Percentiles rank a stretch among this genome's conserved stretches.
phyloP scores from a whole-genome alignment of 768 basidiomycete species.

The Asterophora lycoperdoides region DNA sequence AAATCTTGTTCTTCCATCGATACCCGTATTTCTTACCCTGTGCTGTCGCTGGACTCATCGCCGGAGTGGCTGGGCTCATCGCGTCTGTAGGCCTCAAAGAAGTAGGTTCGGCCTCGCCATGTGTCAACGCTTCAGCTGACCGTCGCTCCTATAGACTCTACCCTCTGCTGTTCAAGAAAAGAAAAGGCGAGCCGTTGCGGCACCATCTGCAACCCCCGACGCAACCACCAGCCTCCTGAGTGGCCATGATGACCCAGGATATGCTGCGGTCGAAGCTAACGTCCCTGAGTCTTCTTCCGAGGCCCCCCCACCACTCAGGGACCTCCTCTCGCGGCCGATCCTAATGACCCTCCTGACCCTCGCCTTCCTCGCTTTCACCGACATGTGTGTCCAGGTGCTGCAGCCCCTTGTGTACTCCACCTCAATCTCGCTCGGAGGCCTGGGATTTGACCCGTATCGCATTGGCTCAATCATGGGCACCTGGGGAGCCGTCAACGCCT shows the following conservation, averaged over 20 bases:
- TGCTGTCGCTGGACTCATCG: constrained; percentile 15
- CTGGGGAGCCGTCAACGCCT: constrained; percentile 49
- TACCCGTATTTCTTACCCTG: constrained; percentile 35
- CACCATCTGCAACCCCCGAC: constrained; percentile 5
- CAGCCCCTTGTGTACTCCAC: constrained; percentile 39
- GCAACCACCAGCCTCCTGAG: constrained; percentile 15
- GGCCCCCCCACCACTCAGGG: constrained; percentile 15
- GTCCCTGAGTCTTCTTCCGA: too few relatives aligned
- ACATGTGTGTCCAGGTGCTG: constrained; percentile 25
- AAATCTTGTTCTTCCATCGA: constrained; percentile 23
- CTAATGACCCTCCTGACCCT: constrained; percentile 23
- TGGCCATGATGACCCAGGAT: constrained; percentile 3
- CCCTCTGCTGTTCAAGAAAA: constrained; percentile 22
- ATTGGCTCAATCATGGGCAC: constrained; percentile 51
- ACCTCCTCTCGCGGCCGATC: constrained; percentile 22
- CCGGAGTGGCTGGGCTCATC: constrained; percentile 15
- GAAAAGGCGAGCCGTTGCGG: constrained; percentile 3
- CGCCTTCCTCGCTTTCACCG: constrained; percentile 25
- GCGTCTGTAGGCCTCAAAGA: constrained; percentile 26
- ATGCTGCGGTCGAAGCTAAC: constrained; percentile 1
- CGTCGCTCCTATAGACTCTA: constrained; percentile 24
- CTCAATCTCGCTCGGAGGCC: constrained; percentile 49
- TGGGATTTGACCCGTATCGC: constrained; percentile 45
- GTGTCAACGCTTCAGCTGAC: not conserved
- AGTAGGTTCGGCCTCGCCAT: constrained; percentile 7